A percentile compares a stretch with the other conserved stretches of the same genome.
These are phyloP conservation scores for Lepidopterella palustris DNA, from an alignment of 495 filamentous ascomycete species.

Conservation along the genomic window DNA sequence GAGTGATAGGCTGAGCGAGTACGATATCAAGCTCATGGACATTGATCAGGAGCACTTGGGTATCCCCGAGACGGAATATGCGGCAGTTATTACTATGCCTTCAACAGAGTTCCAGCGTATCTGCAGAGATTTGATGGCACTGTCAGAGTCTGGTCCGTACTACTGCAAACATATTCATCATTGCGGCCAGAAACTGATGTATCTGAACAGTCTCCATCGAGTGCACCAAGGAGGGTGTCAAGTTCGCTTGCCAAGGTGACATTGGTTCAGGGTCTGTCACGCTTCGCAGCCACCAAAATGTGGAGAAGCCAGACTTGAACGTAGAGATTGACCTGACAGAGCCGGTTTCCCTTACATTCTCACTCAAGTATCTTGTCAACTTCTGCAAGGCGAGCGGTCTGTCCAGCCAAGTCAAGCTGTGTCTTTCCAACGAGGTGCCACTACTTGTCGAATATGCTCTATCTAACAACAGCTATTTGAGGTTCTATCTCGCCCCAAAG, in stretches of 20 bases:
- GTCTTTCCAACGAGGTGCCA: conserved; percentile 91
- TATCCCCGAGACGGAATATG: conserved; percentile 97
- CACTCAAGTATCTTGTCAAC: conserved; percentile 98
- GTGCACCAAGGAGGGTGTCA: conserved; percentile 93
- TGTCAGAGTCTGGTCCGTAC: conserved; percentile 83
- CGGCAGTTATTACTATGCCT: conserved; percentile 85
- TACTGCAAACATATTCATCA: not conserved
- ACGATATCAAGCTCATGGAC: conserved; percentile 99
- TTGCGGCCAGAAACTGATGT: not conserved
- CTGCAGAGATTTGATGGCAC: conserved; percentile 78
- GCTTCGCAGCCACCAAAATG: conserved; percentile 78
- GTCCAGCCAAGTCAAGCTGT: conserved; percentile 76
- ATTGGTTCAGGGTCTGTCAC: conserved; percentile 94
- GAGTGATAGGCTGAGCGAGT: conserved; percentile 89
- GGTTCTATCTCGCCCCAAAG: conserved; percentile 99
- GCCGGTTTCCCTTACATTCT: conserved; percentile 93
- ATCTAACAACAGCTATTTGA: conserved; percentile 73
- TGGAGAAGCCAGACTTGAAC: conserved; percentile 82
- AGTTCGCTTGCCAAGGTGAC: conserved; percentile 89
- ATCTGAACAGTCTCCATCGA: conserved; percentile 76
- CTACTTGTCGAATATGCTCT: conserved; percentile 89
- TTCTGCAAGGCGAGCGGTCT: conserved; percentile 96
- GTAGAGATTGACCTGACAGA: conserved; percentile 86
- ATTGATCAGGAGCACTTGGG: conserved; percentile 99
- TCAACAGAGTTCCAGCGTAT: conserved; percentile 88